These are phyloP conservation scores for Rhynchospora tenuis DNA, from an alignment of 176 grass and related monocot genomes.

Conservation along the genomic window DNA sequence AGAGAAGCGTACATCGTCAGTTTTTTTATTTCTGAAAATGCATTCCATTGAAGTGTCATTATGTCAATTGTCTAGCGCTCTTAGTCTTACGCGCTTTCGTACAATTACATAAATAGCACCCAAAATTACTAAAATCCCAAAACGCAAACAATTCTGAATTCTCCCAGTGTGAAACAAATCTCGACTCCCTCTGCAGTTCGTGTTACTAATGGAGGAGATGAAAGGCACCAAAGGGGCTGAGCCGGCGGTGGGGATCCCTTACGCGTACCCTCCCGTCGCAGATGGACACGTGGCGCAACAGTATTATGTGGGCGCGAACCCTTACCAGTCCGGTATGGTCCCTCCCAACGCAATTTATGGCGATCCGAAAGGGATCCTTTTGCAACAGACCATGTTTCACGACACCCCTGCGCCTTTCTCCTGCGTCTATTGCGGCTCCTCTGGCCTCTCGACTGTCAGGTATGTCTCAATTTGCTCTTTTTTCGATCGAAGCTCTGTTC, in stretches of 20 bases:
- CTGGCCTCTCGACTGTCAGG: constrained; percentile 69
- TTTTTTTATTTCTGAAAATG: too few relatives aligned
- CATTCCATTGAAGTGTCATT: too few relatives aligned
- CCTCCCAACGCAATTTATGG: constrained; percentile 87
- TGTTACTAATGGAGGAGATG: constrained; percentile 21
- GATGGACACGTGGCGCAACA: constrained; percentile 17
- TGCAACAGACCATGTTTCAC: constrained; percentile 97
- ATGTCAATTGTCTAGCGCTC: too few relatives aligned
- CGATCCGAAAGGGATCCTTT: constrained; percentile 69
- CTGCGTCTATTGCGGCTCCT: constrained; percentile 73
- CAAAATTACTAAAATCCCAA: background rate
- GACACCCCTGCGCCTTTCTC: constrained; percentile 93
- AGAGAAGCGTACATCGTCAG: background rate
- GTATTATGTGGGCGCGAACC: constrained; percentile 59
- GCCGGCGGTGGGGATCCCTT: constrained; percentile 61
- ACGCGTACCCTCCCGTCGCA: constrained; percentile 13
- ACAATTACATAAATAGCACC: background rate
- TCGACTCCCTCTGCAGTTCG: background rate
- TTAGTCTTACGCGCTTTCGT: background rate
- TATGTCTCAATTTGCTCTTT: constrained; percentile 19
- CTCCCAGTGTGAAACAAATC: background rate
- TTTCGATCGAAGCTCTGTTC: background rate
- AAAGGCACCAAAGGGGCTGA: constrained; percentile 32
- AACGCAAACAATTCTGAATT: background rate
- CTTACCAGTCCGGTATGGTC: constrained; percentile 71